phyloP scores from a whole-genome alignment of 331 rosid species.

The Malus hybrid region DNA sequence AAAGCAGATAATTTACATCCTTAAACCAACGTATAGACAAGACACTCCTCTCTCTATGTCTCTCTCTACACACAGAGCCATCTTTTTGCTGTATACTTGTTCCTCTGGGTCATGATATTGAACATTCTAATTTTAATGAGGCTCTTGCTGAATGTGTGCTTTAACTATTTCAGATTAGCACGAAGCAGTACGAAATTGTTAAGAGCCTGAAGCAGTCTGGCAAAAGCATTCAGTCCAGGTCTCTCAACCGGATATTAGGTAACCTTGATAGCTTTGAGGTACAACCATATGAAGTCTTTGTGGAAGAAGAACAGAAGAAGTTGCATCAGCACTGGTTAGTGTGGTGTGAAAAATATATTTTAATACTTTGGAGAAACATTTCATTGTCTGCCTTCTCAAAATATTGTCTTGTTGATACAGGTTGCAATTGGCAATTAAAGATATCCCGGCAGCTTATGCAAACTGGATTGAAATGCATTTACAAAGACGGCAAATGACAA shows the following conservation, averaged over 20 bases:
- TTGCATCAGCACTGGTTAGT: constrained; percentile 89
- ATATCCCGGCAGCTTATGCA: constrained; percentile 55
- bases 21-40: neutral
- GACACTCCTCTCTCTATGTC: neutral
- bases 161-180: constrained; percentile 63
- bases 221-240: constrained; percentile 62
- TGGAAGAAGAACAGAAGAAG: constrained; percentile 83
- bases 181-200: constrained; percentile 79
- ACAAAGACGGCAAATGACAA: constrained; percentile 32
- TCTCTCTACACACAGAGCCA: neutral
- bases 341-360: constrained; percentile 11
- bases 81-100: neutral
- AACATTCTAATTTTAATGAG: neutral
- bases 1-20: neutral
- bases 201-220: constrained; percentile 88
- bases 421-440: constrained; percentile 58
- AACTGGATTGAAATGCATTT: constrained; percentile 43
- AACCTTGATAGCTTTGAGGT: constrained; percentile 56
- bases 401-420: constrained; percentile 23
- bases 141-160: constrained; percentile 7
- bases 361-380: neutral
- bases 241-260: constrained; percentile 86
- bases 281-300: constrained; percentile 74
- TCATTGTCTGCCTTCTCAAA: neutral
- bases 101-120: neutral